phyloP scores from a whole-genome alignment of 2,329 filamentous ascomycete genomes.

The Elsinoe perseae region DNA sequence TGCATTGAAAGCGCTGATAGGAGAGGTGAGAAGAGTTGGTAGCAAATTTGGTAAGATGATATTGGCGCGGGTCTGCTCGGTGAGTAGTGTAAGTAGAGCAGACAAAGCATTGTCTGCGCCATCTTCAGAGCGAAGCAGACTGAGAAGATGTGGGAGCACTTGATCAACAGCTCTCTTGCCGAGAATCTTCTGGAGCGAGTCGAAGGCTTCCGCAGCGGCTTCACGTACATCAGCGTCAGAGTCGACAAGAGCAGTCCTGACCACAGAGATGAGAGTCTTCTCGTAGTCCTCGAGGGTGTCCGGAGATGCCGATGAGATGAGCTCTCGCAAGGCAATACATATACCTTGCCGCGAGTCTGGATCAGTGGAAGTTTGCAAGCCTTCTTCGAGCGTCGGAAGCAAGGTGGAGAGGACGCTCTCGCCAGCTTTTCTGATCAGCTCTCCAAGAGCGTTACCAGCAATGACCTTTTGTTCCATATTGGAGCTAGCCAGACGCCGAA shows the following conservation, averaged over 20 bases:
- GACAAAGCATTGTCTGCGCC: constrained; percentile 88
- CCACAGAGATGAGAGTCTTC: constrained; percentile 87
- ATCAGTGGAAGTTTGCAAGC: constrained; percentile 78
- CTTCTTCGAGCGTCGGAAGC: constrained; percentile 85
- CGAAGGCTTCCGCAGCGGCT: constrained; percentile 93
- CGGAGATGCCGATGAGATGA: constrained; percentile 79
- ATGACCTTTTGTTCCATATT: constrained; percentile 99
- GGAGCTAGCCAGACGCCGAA: constrained; percentile 83
- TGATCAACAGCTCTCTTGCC: constrained; percentile 94
- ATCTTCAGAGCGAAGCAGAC: constrained; percentile 74
- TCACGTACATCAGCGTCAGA: constrained; percentile 84
- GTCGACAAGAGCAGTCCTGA: constrained; percentile 86
- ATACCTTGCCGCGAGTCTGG: constrained; percentile 94
- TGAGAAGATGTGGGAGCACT: constrained; percentile 85
- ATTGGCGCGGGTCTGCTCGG: constrained; percentile 86
- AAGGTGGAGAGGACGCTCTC: constrained; percentile 84
- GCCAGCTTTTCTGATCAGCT: constrained; percentile 93
- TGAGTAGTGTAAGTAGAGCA: constrained; percentile 86
- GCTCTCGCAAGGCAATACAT: constrained; percentile 87
- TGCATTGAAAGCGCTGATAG: constrained; percentile 91
- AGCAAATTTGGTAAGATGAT: constrained; percentile 95
- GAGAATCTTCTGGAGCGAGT: constrained; percentile 84
- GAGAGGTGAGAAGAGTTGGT: constrained; percentile 80
- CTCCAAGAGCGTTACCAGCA: constrained; percentile 90
- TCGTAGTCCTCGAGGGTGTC: constrained; percentile 92